phyloP scores from a whole-genome alignment of 1,139 yeast species.

The Saccharomycopsis hybrid region DNA sequence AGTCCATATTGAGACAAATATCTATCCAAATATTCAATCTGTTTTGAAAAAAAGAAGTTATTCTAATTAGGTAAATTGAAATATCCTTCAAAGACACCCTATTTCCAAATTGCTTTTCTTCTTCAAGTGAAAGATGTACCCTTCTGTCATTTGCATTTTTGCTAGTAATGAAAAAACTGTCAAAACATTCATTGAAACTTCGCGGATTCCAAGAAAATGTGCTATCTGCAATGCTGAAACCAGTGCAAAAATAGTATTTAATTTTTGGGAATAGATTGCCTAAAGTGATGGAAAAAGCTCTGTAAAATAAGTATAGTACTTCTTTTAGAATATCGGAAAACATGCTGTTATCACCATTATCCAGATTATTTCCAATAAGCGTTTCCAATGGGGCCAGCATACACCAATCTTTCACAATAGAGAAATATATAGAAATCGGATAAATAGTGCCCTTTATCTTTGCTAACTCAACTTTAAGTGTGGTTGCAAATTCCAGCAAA shows the following conservation, averaged over 20 bases:
- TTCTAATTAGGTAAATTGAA: background rate
- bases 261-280: constrained; percentile 2
- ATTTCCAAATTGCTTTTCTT: background rate
- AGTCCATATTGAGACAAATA: background rate
- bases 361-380: constrained; percentile 6
- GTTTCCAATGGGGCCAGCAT: constrained; percentile 1
- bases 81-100: constrained; percentile 2
- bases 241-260: background rate
- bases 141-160: too few species aligned
- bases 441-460: background rate
- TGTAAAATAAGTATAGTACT: background rate
- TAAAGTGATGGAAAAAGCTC: background rate
- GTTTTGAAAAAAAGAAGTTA: background rate
- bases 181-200: too few species aligned
- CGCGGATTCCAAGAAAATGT: too few species aligned
- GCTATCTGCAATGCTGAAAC: background rate
- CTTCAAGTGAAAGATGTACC: background rate
- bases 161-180: too few species aligned
- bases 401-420: background rate
- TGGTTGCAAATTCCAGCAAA: background rate
- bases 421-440: background rate
- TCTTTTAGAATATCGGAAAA: background rate
- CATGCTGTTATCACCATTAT: too few species aligned
- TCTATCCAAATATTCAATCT: background rate
- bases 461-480: background rate